Conservation (phyloP, 331 rosid species). For the Rosa hybrid region DNA sequence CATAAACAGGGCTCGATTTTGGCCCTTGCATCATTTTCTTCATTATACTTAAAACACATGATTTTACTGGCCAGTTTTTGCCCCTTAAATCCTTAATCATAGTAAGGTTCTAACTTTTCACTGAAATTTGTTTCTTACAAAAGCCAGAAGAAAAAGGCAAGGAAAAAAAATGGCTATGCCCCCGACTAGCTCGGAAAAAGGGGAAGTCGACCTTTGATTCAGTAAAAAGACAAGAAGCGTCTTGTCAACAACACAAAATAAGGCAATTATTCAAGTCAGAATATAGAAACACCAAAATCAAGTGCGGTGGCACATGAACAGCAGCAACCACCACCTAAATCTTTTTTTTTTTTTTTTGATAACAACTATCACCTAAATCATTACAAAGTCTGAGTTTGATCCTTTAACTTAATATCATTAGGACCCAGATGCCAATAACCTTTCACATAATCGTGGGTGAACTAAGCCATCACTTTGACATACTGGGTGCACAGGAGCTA, state of each 20-base stretch:
- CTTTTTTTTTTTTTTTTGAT: too few species aligned
- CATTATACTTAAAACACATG: background rate
- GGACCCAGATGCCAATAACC: background rate
- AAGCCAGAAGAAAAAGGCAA: background rate
- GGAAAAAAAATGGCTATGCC: background rate
- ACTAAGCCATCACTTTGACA: background rate
- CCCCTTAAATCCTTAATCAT: background rate
- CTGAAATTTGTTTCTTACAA: background rate
- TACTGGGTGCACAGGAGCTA: background rate
- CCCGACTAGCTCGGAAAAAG: conserved; percentile 21
- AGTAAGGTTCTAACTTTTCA: background rate
- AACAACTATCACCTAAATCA: background rate
- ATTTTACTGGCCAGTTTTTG: background rate
- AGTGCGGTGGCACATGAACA: conserved; percentile 18
- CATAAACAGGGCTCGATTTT: background rate
- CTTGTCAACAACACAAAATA: background rate
- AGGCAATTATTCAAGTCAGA: background rate
- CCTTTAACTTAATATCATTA: background rate
- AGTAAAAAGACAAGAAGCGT: conserved; percentile 5
- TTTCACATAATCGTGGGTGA: background rate
- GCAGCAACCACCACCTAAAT: background rate
- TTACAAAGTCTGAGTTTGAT: background rate
- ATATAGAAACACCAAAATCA: background rate
- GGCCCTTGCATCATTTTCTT: background rate
- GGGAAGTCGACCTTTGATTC: conserved; percentile 21